These are phyloP conservation scores for Macaranga tanarius DNA, from an alignment of 441 rosid genomes.

Conservation along the genomic window DNA sequence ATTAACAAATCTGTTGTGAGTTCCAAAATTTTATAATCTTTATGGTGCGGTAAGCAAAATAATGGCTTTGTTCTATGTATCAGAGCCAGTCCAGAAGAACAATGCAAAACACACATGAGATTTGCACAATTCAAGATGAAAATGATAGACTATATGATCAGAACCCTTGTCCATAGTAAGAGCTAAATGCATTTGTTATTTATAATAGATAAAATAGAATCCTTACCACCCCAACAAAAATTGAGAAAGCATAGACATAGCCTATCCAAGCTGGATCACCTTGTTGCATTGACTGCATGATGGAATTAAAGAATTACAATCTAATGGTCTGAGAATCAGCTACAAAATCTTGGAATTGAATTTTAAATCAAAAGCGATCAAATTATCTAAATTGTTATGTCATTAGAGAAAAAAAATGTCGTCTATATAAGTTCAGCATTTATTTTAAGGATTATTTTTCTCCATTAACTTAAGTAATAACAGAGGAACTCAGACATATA, in stretches of 20 bases:
- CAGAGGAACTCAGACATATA: not conserved
- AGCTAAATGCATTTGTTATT: not conserved
- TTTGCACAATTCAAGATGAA: constrained; percentile 6
- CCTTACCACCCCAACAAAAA: constrained; percentile 85
- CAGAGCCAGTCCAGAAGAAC: not conserved
- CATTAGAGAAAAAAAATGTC: not conserved
- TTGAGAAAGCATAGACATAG: constrained; percentile 74
- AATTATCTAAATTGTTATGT: not conserved
- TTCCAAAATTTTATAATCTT: not conserved
- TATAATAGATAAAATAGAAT: constrained; percentile 17
- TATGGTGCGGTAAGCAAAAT: not conserved
- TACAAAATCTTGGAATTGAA: not conserved
- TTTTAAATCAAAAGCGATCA: not conserved
- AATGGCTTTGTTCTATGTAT: not conserved
- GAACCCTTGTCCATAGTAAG: not conserved
- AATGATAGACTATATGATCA: not conserved
- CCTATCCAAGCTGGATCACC: constrained; percentile 96
- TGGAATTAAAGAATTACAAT: constrained; percentile 15
- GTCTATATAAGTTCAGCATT: constrained; percentile 2
- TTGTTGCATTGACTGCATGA: constrained; percentile 86
- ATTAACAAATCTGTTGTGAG: not conserved
- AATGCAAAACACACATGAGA: not conserved
- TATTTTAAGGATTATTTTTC: not conserved
- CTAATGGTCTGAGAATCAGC: constrained; percentile 11
- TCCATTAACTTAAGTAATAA: not conserved